Conservation (phyloP, 805 yeast genomes). For the Lipomyces yamadae region DNA sequence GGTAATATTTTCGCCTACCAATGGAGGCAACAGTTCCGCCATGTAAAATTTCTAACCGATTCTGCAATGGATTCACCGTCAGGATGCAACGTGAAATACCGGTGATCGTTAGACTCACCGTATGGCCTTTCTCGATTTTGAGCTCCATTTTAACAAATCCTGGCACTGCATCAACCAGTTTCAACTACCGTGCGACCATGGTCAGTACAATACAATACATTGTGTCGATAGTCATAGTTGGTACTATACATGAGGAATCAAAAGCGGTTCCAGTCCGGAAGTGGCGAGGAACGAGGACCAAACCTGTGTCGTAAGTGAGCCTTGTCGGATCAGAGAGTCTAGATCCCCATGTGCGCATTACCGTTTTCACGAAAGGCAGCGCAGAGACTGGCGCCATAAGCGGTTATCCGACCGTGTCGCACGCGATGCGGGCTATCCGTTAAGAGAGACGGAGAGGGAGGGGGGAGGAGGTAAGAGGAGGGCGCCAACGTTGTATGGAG, state of each 20-base stretch:
- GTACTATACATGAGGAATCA: slow-evolving; percentile 27
- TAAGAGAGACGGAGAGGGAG: too few species aligned
- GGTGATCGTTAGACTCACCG: slow-evolving; percentile 38
- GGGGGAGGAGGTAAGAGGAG: too few species aligned
- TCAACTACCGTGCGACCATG: slow-evolving; percentile 38
- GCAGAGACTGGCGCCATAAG: background rate
- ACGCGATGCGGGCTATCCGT: too few species aligned
- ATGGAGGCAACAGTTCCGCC: slow-evolving; percentile 51
- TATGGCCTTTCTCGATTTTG: slow-evolving; percentile 46
- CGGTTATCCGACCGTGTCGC: too few species aligned
- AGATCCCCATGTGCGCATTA: background rate
- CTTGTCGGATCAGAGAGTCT: background rate
- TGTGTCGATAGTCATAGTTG: background rate
- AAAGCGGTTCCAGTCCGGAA: slow-evolving; percentile 35
- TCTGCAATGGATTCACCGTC: slow-evolving; percentile 37
- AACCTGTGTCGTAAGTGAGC: slow-evolving; percentile 17
- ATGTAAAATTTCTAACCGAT: slow-evolving; percentile 49
- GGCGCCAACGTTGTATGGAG: too few species aligned
- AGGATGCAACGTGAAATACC: background rate
- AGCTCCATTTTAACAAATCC: slow-evolving; percentile 46
- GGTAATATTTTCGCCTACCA: slow-evolving; percentile 18
- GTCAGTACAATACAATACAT: background rate
- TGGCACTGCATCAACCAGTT: slow-evolving; percentile 42
- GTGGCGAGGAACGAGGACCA: slow-evolving; percentile 34
- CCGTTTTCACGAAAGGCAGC: slow-evolving; percentile 16